These are phyloP conservation scores for Phytophthora constricta DNA, from an alignment of 352 stramenopile genomes.

Conservation along the genomic window DNA sequence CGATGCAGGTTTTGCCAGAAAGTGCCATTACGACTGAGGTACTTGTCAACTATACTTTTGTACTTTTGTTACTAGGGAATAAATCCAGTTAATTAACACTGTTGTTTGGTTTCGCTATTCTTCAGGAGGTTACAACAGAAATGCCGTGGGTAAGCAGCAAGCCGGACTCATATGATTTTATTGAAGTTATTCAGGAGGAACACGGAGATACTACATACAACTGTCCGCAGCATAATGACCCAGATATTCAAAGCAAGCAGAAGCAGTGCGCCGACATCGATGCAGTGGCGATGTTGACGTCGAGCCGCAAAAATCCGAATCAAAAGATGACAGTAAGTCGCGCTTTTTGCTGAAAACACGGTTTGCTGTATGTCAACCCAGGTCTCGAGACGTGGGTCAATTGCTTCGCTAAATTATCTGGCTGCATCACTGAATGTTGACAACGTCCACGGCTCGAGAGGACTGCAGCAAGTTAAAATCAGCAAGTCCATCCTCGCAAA, in stretches of 20 bases:
- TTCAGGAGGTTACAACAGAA: background rate
- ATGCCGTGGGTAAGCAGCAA: constrained; percentile 45
- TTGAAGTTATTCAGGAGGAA: no score
- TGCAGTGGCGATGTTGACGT: background rate
- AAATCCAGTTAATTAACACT: background rate
- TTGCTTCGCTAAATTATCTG: constrained; percentile 13
- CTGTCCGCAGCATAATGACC: no score
- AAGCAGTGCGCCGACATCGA: background rate
- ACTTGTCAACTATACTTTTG: no score
- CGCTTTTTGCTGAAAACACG: constrained; percentile 17
- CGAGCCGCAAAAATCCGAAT: background rate
- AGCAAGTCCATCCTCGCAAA: constrained; percentile 68
- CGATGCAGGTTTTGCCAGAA: background rate
- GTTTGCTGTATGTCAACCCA: constrained; percentile 1
- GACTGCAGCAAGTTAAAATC: constrained; percentile 55
- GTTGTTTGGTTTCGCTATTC: background rate
- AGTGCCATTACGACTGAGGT: no score
- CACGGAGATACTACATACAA: no score
- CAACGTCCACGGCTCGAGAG: constrained; percentile 32
- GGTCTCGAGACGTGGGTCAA: constrained; percentile 14
- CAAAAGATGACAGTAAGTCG: constrained; percentile 8
- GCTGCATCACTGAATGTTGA: constrained; percentile 39
- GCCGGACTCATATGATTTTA: constrained; percentile 37
- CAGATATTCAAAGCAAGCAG: background rate
- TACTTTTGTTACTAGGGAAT: no score